A percentile compares a stretch with the other conserved stretches of the same genome.
These are phyloP conservation scores for Gossypium schwendimanii DNA, from an alignment of 441 rosid species.

Conservation along the genomic window DNA sequence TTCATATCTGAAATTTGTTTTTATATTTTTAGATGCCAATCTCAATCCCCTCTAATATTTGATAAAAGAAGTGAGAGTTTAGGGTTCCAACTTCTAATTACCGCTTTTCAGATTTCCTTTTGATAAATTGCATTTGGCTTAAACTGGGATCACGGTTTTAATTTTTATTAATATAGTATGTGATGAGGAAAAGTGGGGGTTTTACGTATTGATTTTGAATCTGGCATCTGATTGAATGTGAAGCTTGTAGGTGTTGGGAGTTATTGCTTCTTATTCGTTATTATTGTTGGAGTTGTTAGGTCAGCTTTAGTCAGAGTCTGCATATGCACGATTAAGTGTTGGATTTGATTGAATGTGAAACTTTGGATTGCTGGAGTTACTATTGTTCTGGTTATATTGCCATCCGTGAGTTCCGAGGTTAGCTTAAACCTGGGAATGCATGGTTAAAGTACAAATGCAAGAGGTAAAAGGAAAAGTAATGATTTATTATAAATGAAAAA, in stretches of 20 bases:
- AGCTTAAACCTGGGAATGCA: not conserved
- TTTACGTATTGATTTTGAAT: not conserved
- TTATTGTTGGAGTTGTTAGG: not conserved
- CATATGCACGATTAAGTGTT: no score
- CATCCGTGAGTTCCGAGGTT: not conserved
- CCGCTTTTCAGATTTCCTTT: not conserved
- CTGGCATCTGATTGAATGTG: not conserved
- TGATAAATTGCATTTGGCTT: not conserved
- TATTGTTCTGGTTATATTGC: not conserved
- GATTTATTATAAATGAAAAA: not conserved
- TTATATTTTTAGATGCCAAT: not conserved
- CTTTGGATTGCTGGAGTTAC: no score
- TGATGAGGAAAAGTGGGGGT: not conserved
- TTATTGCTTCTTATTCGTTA: not conserved
- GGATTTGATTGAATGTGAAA: no score
- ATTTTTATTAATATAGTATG: not conserved
- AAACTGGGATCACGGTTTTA: not conserved
- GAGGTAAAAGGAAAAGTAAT: not conserved
- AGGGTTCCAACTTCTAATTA: not conserved
- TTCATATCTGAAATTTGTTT: slow-evolving; percentile 18
- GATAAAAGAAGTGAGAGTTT: not conserved
- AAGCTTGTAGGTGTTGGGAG: not conserved
- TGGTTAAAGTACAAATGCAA: not conserved
- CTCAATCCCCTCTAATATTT: not conserved
- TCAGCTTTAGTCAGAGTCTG: no score